phyloP scores from a whole-genome alignment of 257 asterid species.

The Capsicum rhomboideum region DNA sequence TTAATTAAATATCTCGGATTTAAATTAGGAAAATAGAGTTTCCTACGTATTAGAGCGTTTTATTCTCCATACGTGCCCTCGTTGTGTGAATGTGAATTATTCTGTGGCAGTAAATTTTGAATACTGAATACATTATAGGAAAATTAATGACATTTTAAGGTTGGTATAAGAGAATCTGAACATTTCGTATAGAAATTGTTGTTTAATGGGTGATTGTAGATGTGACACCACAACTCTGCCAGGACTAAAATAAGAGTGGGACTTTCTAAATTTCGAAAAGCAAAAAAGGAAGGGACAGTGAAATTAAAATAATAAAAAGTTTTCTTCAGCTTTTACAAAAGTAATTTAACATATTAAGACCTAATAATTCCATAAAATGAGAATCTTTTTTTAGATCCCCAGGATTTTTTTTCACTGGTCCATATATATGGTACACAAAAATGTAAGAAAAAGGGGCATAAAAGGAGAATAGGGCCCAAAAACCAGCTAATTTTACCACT shows the following conservation, averaged over 20 bases:
- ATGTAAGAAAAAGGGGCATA: not conserved
- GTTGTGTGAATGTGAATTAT: no score
- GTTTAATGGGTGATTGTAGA: not conserved
- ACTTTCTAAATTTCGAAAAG: not conserved
- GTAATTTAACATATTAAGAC: not conserved
- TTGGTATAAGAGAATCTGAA: not conserved
- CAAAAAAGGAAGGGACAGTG: not conserved
- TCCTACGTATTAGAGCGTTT: no score
- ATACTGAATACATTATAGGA: no score
- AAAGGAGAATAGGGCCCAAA: not conserved
- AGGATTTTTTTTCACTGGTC: not conserved
- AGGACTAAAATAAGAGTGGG: not conserved
- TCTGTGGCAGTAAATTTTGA: no score
- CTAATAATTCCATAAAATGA: not conserved
- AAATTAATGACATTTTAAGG: not conserved
- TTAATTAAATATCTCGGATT: not conserved
- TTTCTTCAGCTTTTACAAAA: not conserved
- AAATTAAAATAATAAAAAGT: not conserved
- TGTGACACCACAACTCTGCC: not conserved
- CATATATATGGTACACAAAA: not conserved
- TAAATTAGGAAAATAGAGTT: not conserved
- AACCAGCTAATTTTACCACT: slow-evolving; percentile 19
- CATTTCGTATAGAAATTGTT: not conserved
- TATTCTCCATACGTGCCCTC: no score
- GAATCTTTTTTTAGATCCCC: slow-evolving; percentile 1